Evolutionary conservation across 495 filamentous ascomycete genomes (phyloP), one percentile per base, ranked within the genome.

Genomic region (Trichoderma asperelloides): DNA sequence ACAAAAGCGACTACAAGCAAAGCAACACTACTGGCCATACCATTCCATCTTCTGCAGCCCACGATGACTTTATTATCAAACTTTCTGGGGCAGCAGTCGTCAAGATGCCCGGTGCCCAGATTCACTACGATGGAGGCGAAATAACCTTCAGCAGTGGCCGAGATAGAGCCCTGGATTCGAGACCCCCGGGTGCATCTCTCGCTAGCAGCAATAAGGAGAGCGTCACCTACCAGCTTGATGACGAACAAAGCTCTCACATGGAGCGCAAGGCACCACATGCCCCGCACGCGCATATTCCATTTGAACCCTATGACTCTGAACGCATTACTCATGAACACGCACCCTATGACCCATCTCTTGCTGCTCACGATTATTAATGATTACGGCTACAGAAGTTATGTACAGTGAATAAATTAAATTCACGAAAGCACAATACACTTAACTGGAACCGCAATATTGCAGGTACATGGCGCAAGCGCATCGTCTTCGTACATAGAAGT

Each of bases 1-100:
- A 86, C 70, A 82, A 86, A 68, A 85, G 82, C 71, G 84, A 86
- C 27, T 85, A 81, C 69, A 78, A 77, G 66, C 39, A 25, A 30
- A 80, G 81, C 65, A 84, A 82, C 23, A 80, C 80, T 1, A 84
- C 83, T 11, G 84, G 82, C 11, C 78, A 81, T 25, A 86, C 81
- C n/a, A 86, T 81, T 16, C 74, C 79, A 51, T 80, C 78, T 33
- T 75, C 76, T 9, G 74, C 72, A 47, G 79, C 76, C 23, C 23
- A 60, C 55, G 80, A 82, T 64, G 81, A 86, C 57, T 75, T 84
- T 28, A 86, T 82, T 11, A 83, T 85, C 71, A 80, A 80, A 45
- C 77, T 85, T 47, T 78, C 80, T 41, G 81, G 81, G 3, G 78
- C 71, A 62, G 74, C 79, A 23, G 74, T 77, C 18, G 76, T 83